A percentile compares a stretch with the other conserved stretches of the same genome.
Evolutionary conservation across 148 eudicot genomes (phyloP).

Genomic region (Chenopodium formosanum): DNA sequence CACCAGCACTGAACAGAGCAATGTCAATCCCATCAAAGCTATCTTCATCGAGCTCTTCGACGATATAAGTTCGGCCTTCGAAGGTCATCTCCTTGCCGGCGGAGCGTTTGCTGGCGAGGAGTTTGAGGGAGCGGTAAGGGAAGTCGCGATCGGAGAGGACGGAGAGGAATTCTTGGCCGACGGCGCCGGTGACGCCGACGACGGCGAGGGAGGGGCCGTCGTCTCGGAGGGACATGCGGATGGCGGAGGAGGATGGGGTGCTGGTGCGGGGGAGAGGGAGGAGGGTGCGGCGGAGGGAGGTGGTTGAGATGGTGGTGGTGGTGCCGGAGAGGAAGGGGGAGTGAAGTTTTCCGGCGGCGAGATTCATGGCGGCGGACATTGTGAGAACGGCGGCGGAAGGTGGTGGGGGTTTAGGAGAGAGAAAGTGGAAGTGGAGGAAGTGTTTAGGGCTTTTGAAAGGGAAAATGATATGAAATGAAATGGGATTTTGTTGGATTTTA

Average conservation of each 20-base stretch:
- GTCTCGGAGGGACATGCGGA: conserved; percentile 24
- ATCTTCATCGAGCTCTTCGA: conserved; percentile 60
- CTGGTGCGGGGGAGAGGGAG: background rate
- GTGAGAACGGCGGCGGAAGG: conserved; percentile 16
- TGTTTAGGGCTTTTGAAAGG: conserved; percentile 2
- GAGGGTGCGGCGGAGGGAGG: background rate
- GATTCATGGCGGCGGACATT: conserved; percentile 25
- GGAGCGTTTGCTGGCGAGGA: conserved; percentile 86
- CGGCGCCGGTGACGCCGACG: conserved; percentile 30
- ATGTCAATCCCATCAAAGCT: conserved; percentile 78
- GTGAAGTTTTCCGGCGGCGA: conserved; percentile 28
- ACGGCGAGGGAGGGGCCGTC: conserved; percentile 27
- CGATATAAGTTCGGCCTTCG: conserved; percentile 42
- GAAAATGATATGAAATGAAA: no score
- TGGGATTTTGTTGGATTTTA: no score
- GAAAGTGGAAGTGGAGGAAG: background rate
- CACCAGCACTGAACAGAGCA: conserved; percentile 89
- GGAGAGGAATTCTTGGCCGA: conserved; percentile 92
- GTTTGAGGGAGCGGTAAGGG: conserved; percentile 78
- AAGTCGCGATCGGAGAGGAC: conserved; percentile 82
- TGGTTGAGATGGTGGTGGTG: no score
- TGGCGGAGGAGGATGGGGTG: background rate
- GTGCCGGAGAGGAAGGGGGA: conserved; percentile 13
- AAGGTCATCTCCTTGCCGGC: conserved; percentile 63
- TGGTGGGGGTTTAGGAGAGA: background rate